Percentiles rank a stretch among this genome's conserved stretches.
These are phyloP conservation scores for Leishmania tropica DNA, from an alignment of 208 protist genomes.

Conservation along the genomic window DNA sequence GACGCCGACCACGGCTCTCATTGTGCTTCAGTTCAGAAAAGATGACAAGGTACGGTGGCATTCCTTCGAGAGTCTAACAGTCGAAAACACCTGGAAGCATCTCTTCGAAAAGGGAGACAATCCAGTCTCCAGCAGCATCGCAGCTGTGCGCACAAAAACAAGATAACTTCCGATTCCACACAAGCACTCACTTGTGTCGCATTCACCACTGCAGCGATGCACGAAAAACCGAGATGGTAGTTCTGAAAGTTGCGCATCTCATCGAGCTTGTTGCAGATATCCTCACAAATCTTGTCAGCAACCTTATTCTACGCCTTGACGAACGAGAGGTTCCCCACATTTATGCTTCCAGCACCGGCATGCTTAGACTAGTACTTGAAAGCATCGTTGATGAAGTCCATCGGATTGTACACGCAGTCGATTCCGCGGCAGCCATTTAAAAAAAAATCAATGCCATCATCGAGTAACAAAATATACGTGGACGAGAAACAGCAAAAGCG, in stretches of 20 bases:
- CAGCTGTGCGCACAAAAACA: conserved; percentile 6
- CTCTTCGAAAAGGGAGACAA: conserved; percentile 21
- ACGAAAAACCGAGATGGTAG: conserved; percentile 31
- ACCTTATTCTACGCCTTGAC: conserved; percentile 31
- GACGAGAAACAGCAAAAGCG: too few relatives aligned
- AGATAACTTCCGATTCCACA: conserved; percentile 16
- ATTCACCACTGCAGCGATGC: conserved; percentile 31
- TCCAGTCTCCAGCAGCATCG: conserved; percentile 15
- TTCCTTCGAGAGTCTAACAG: too few relatives aligned
- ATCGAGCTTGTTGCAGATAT: conserved; percentile 31
- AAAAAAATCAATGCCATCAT: too few relatives aligned
- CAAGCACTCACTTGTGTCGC: conserved; percentile 21
- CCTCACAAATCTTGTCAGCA: conserved; percentile 17
- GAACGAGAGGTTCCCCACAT: conserved; percentile 29
- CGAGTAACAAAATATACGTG: too few relatives aligned
- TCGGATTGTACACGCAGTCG: too few relatives aligned
- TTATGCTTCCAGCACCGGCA: conserved; percentile 23
- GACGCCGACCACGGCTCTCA: conserved; percentile 32
- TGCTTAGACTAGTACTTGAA: conserved; percentile 19
- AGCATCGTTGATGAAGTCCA: too few relatives aligned
- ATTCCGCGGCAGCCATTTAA: too few relatives aligned
- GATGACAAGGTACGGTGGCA: too few relatives aligned
- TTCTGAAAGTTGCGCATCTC: conserved; percentile 19
- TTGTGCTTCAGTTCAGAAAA: conserved; percentile 35
- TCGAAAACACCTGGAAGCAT: too few relatives aligned